Base-by-base conservation (phyloP, 768 basidiomycete genomes). In the Gloeostereum incarnatum region DNA sequence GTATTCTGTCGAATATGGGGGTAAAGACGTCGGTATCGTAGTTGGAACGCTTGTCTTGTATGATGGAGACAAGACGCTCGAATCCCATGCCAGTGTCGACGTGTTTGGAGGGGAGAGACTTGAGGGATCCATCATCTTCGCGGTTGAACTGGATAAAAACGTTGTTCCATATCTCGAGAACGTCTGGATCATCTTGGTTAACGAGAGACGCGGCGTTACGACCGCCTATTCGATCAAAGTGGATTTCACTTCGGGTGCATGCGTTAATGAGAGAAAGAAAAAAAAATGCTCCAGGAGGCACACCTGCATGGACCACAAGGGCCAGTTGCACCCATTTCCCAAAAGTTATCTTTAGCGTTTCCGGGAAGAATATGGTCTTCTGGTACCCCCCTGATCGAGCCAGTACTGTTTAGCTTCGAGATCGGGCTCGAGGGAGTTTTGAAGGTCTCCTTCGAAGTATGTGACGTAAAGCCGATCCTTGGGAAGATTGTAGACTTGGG, bases 71-170 rank as follows among this genome's bases (percentile, higher is more conserved):
- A 20, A 99, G 69, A 37, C 96, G 88, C 58, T 99, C 96, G 59
- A 96, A 99, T 30, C 96, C 96, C 93, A 99, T 92, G 36, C 96
- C 96, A 5, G 96, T 99, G 56, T 99, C 96, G 45, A 99, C 87
- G 50, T 99, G 96, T 60, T 92, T 91, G 22, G 81, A 76, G 18
- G 96, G 96, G 10, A 99, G 73, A 1, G 74, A 43, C 37, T 73
- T 78, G 11, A 99, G 72, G 14, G 80, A 76, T 27, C 86, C 84
- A 41, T 93, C 86, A 31, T 78, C 74, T 58, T 98, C 94, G 33
- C 96, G 86, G 57, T 99, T 98, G 68, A 86, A 99, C 52, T 97
- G 93, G 54, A 99, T 98, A 57, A 97, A 99, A 40, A 99, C 96
- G 56, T 96, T 97, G 67, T 99, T 99, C 96, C 96, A 99, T 48